These are phyloP conservation scores for Phytophthora cactorum DNA, from an alignment of 352 stramenopile genomes.

Conservation along the genomic window DNA sequence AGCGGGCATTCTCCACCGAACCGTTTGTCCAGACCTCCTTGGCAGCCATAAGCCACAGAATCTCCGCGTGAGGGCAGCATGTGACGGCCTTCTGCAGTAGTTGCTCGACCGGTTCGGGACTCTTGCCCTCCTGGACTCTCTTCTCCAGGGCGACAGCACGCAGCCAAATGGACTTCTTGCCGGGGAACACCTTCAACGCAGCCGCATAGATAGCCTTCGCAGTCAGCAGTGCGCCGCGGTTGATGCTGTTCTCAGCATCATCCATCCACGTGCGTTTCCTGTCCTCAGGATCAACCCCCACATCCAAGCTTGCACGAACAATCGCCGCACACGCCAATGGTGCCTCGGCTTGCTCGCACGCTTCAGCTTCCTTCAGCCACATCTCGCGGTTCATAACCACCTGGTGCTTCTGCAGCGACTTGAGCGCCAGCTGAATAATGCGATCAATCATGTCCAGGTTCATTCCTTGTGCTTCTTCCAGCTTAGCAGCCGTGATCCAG, in stretches of 20 bases:
- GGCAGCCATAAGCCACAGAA: slow-evolving; percentile 98
- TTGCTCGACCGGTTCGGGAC: slow-evolving; percentile 78
- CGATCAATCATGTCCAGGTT: slow-evolving; percentile 84
- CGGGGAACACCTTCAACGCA: slow-evolving; percentile 88
- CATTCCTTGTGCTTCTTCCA: slow-evolving; percentile 98
- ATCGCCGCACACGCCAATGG: slow-evolving; percentile 96
- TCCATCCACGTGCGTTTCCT: slow-evolving; percentile 97
- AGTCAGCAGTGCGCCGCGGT: slow-evolving; percentile 87
- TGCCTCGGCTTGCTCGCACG: slow-evolving; percentile 91
- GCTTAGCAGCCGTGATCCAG: slow-evolving; percentile 98
- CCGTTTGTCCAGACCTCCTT: slow-evolving; percentile 97
- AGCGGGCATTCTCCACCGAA: slow-evolving; percentile 93
- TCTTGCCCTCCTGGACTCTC: slow-evolving; percentile 87
- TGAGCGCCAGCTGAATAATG: slow-evolving; percentile 84
- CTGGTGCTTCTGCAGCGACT: slow-evolving; percentile 90
- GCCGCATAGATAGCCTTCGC: slow-evolving; percentile 95
- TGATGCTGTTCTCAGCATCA: slow-evolving; percentile 94
- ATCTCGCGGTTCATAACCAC: slow-evolving; percentile 94
- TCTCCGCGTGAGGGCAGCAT: slow-evolving; percentile 93
- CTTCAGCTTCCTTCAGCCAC: slow-evolving; percentile 98
- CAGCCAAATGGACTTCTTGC: slow-evolving; percentile 97
- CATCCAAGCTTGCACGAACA: slow-evolving; percentile 92
- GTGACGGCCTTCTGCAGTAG: slow-evolving; percentile 95
- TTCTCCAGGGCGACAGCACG: slow-evolving; percentile 97
- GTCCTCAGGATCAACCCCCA: slow-evolving; percentile 97